A percentile compares a stretch with the other conserved stretches of the same genome.
Evolutionary conservation across 179 eudicot species (phyloP).

Genomic region (Silene noctiflora): DNA sequence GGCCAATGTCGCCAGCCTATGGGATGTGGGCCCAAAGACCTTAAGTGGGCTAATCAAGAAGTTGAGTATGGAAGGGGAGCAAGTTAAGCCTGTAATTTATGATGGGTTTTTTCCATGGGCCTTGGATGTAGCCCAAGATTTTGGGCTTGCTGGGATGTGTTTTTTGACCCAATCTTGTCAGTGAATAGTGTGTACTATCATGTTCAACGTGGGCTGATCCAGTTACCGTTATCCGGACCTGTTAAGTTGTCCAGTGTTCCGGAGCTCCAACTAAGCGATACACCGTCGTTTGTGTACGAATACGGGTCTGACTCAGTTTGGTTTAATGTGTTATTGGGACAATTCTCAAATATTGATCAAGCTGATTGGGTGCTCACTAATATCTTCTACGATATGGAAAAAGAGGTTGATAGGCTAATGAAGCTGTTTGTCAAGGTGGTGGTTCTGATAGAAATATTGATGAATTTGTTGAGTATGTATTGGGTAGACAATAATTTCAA

Average conservation of each 20-base stretch:
- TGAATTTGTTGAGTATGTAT: constrained; percentile 24
- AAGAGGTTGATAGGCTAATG: constrained; percentile 29
- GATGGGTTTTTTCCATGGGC: constrained; percentile 34
- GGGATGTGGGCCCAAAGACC: constrained; percentile 12
- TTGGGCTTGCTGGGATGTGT: constrained; percentile 23
- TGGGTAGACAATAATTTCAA: background rate
- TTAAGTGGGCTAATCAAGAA: constrained; percentile 20
- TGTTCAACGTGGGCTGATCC: constrained; percentile 26
- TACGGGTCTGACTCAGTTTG: constrained; percentile 19
- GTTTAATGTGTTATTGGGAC: constrained; percentile 19
- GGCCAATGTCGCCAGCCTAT: constrained; percentile 20
- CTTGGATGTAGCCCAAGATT: constrained; percentile 24
- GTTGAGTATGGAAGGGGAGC: constrained; percentile 6
- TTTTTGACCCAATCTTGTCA: constrained; percentile 35
- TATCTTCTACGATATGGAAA: constrained; percentile 27
- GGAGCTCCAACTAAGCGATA: constrained; percentile 21
- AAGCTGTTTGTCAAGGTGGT: constrained; percentile 32
- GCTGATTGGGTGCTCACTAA: constrained; percentile 32
- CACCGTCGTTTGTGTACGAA: constrained; percentile 23
- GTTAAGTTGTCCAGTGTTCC: constrained; percentile 23
- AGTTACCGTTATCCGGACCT: constrained; percentile 16
- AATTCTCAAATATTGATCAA: constrained; percentile 29
- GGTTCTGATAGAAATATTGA: constrained; percentile 27
- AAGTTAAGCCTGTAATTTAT: constrained; percentile 25
- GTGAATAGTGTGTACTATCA: constrained; percentile 29